A percentile compares a stretch with the other conserved stretches of the same genome.
Conservation (phyloP, 345 rosid genomes). For the Salix caprea region DNA sequence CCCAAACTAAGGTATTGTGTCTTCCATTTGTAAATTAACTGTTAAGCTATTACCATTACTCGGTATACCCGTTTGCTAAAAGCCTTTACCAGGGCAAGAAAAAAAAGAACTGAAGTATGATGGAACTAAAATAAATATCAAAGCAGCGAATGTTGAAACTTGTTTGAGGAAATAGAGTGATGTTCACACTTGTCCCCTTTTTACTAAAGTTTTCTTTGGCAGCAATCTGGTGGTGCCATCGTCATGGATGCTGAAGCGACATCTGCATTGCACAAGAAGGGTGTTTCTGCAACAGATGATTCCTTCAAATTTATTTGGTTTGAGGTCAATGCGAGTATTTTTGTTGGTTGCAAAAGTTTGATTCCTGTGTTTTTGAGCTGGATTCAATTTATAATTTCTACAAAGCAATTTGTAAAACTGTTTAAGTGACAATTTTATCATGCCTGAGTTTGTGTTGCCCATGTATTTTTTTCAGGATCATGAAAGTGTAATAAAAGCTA, state of each 20-base stretch:
- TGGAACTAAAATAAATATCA: neutral
- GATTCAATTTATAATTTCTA: neutral
- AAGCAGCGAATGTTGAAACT: neutral
- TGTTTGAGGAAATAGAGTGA: neutral
- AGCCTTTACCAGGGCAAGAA: neutral
- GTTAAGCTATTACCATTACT: neutral
- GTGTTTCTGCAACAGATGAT: constrained; percentile 65
- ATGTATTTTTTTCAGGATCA: constrained; percentile 48
- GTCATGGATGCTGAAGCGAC: constrained; percentile 95
- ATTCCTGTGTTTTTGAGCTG: neutral
- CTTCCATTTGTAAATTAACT: neutral
- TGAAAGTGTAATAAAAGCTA: constrained; percentile 66
- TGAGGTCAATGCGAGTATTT: constrained; percentile 35
- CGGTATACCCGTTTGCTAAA: neutral
- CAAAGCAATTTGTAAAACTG: neutral
- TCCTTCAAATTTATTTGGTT: constrained; percentile 75
- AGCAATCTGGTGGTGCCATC: constrained; percentile 89
- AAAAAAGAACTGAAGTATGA: neutral
- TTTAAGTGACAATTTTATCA: neutral
- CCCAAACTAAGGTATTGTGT: constrained; percentile 64
- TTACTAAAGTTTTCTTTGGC: constrained; percentile 21
- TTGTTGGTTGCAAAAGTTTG: neutral
- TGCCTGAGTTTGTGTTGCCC: constrained; percentile 8
- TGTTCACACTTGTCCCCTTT: neutral
- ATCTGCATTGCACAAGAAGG: constrained; percentile 66